These are phyloP conservation scores for Drechslera avenae DNA, from an alignment of 2,329 filamentous ascomycete genomes.

Conservation along the genomic window DNA sequence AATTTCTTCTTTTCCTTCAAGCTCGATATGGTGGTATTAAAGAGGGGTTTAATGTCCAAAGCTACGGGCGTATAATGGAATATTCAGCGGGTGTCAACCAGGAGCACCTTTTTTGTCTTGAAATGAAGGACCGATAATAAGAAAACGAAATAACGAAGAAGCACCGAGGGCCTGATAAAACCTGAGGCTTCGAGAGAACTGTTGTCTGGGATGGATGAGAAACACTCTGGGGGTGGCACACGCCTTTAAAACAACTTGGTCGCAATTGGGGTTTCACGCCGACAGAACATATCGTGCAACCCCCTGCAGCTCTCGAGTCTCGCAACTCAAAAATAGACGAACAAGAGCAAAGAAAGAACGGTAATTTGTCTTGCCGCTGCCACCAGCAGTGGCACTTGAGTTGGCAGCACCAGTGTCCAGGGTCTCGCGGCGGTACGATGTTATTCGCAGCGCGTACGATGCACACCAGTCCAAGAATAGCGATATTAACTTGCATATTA, in stretches of 20 bases:
- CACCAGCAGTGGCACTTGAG: conserved; percentile 9
- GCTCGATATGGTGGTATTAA: conserved; percentile 1
- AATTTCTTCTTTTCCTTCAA: background rate
- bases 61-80: conserved; percentile 7
- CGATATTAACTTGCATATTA: conserved; percentile 18
- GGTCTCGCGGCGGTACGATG: conserved; percentile 11
- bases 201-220: conserved; percentile 25
- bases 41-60: background rate
- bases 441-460: conserved; percentile 38
- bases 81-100: conserved; percentile 31
- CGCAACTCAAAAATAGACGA: conserved; percentile 14
- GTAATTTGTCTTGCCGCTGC: conserved; percentile 32
- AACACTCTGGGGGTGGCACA: conserved; percentile 26
- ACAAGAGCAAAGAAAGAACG: conserved; percentile 15
- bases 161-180: conserved; percentile 17
- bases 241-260: conserved; percentile 45
- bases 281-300: conserved; percentile 15
- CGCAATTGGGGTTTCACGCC: conserved; percentile 38
- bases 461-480: conserved; percentile 22
- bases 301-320: conserved; percentile 8
- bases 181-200: conserved; percentile 9
- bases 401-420: conserved; percentile 8
- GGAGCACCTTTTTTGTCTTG: conserved; percentile 33
- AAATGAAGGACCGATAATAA: conserved; percentile 29
- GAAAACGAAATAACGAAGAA: conserved; percentile 7